phyloP scores from a whole-genome alignment of 2,329 filamentous ascomycete genomes.

The Onygenales sp. region DNA sequence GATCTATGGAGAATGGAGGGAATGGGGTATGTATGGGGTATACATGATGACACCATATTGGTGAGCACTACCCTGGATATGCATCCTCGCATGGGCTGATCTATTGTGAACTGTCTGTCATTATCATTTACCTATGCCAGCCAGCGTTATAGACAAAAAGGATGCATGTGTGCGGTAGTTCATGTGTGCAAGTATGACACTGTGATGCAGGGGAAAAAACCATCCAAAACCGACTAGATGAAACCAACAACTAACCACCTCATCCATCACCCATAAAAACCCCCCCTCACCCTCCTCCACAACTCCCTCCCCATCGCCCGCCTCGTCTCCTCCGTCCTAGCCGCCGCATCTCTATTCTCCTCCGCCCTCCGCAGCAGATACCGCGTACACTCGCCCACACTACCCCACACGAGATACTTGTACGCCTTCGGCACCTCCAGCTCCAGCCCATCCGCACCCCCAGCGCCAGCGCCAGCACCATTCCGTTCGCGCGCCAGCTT shows the following conservation, averaged over 20 bases:
- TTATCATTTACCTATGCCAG: too few species aligned
- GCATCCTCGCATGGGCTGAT: too few species aligned
- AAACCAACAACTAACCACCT: background rate
- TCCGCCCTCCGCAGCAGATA: constrained; percentile 50
- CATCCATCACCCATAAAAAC: background rate
- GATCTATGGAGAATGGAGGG: too few species aligned
- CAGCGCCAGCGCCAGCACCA: constrained; percentile 13
- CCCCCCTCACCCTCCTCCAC: constrained; percentile 22
- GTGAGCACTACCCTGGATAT: too few species aligned
- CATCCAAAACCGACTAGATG: background rate
- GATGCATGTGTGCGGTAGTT: too few species aligned
- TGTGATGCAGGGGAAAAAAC: background rate
- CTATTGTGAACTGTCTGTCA: too few species aligned
- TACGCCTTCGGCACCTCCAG: constrained; percentile 38
- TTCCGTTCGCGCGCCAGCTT: constrained; percentile 4
- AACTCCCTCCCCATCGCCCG: constrained; percentile 44
- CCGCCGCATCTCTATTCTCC: constrained; percentile 49
- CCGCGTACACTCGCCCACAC: constrained; percentile 64
- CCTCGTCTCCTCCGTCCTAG: constrained; percentile 42
- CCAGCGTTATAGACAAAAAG: too few species aligned
- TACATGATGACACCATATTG: too few species aligned
- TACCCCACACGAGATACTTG: constrained; percentile 49
- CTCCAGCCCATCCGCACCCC: constrained; percentile 20
- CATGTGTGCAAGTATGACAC: too few species aligned
- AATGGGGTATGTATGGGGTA: too few species aligned